Evolutionary conservation across 805 yeast genomes (phyloP).

Genomic region (Lachancea fermentati): DNA sequence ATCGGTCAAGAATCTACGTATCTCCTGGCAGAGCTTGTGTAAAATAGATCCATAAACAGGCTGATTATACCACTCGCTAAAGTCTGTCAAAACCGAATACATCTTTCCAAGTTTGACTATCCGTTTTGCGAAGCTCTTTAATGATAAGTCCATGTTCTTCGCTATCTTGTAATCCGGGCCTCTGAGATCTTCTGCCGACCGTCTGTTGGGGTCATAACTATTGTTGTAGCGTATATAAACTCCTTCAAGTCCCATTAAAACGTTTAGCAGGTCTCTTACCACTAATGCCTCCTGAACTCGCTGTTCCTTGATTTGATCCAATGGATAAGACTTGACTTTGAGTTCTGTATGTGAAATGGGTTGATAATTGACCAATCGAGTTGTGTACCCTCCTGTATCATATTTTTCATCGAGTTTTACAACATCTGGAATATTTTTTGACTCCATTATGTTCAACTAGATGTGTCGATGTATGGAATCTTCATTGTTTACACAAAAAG

Average conservation of each 20-base stretch:
- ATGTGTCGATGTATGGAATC: neutral
- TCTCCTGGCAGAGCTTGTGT: conserved; percentile 63
- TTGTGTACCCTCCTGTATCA: neutral
- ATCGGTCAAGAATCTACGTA: conserved; percentile 41
- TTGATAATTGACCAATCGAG: conserved; percentile 8
- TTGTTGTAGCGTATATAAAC: conserved; percentile 64
- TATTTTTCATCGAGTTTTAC: neutral
- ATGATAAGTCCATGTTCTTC: conserved; percentile 64
- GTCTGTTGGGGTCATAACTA: conserved; percentile 43
- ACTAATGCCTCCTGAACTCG: conserved; percentile 69
- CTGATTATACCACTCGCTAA: conserved; percentile 53
- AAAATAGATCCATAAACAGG: conserved; percentile 62
- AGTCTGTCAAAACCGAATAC: conserved; percentile 52
- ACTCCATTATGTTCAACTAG: conserved; percentile 2
- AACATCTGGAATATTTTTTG: conserved; percentile 2
- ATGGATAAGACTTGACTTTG: conserved; percentile 39
- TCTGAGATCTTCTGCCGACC: conserved; percentile 12
- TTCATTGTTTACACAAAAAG: neutral
- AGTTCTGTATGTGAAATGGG: conserved; percentile 14
- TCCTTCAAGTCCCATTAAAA: conserved; percentile 73
- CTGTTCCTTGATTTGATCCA: conserved; percentile 42
- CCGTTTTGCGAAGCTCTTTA: conserved; percentile 62
- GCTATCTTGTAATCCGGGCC: conserved; percentile 69
- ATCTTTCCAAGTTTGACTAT: conserved; percentile 58
- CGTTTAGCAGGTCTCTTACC: conserved; percentile 61